Evolutionary conservation across 78 protist genomes (phyloP), one percentile per base, ranked within the genome.

Genomic region (Speleostelium caveatum): DNA sequence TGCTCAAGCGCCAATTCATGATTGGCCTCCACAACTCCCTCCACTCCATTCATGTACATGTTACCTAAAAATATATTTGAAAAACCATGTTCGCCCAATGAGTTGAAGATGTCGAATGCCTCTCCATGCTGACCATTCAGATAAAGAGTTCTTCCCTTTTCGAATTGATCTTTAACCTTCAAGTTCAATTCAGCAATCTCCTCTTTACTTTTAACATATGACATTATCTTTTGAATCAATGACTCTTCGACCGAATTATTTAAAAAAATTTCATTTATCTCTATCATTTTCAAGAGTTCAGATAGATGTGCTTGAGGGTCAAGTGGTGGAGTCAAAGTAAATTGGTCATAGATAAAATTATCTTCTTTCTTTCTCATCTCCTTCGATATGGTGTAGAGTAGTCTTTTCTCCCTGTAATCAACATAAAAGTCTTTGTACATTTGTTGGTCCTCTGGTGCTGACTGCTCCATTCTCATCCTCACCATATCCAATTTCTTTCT

Each of bases 61-160:
- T 80, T 68, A 14, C 71, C 89, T 2, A 80, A 42, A 14, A 80
- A 80, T 19, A 80, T 42, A 56, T 67, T 19, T 1, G 78, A 24
- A 55, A 80, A 24, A 1, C 71, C 60, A 39, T 80, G 89, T 17
- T 67, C 19, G 16, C 30, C 66, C 3, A 66, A 3, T 30, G 36
- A 32, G 16, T 38, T 39, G 39, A 80, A 80, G 8, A 41, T 30
- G 24, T 33, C 30, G 22, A 67, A 39, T n/a, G 67, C 35, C 7
- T 28, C 30, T 7, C 26, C 22, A 0, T 24, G 12, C 28, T 53
- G 6, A 22, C 77, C 77, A 2, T 17, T 26, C 2, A 80, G 26
- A 19, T 68, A 58, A 28, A 41, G 39, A 10, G 19, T 17, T 17
- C 38, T 49, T 26, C 71, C 89, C 38, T 6, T 0, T 22, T 14